A percentile compares a stretch with the other conserved stretches of the same genome.
These are phyloP conservation scores for Plectranthus barbatus DNA, from an alignment of 257 asterid species.

Conservation along the genomic window DNA sequence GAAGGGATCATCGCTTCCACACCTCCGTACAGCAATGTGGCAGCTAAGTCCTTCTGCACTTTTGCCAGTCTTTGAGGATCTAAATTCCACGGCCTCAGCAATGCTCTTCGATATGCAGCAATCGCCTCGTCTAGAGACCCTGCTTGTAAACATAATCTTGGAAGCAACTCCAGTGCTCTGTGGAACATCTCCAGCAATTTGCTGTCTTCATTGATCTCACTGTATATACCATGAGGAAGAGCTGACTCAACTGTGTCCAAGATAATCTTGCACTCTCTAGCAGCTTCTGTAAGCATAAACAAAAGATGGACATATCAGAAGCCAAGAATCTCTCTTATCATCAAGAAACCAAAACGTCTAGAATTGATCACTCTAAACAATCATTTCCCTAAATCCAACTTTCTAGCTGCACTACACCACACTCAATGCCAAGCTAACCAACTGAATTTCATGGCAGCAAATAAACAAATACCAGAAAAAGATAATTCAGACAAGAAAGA, in stretches of 20 bases:
- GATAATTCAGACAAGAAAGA: background rate
- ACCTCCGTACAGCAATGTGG: constrained; percentile 60
- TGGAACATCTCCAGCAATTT: constrained; percentile 77
- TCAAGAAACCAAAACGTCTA: background rate
- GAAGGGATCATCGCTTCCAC: constrained; percentile 49
- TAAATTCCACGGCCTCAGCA: constrained; percentile 69
- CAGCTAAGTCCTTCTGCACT: constrained; percentile 66
- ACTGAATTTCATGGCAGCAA: background rate
- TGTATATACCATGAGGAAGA: constrained; percentile 52
- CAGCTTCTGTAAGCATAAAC: constrained; percentile 52
- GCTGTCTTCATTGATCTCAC: constrained; percentile 41
- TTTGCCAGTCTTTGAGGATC: constrained; percentile 55
- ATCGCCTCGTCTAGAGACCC: constrained; percentile 73
- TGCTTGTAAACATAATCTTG: constrained; percentile 58
- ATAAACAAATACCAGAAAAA: background rate
- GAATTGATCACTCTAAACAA: background rate
- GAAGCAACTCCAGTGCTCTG: constrained; percentile 70
- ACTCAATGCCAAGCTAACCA: background rate
- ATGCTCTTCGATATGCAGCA: constrained; percentile 57
- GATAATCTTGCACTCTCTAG: constrained; percentile 73
- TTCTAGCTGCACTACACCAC: background rate
- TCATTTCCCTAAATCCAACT: background rate
- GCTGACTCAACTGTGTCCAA: constrained; percentile 81
- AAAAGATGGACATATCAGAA: constrained; percentile 8
- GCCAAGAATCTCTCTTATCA: background rate